Evolutionary conservation across 1,139 yeast genomes (phyloP).

Genomic region (Diutina ranongensis): DNA sequence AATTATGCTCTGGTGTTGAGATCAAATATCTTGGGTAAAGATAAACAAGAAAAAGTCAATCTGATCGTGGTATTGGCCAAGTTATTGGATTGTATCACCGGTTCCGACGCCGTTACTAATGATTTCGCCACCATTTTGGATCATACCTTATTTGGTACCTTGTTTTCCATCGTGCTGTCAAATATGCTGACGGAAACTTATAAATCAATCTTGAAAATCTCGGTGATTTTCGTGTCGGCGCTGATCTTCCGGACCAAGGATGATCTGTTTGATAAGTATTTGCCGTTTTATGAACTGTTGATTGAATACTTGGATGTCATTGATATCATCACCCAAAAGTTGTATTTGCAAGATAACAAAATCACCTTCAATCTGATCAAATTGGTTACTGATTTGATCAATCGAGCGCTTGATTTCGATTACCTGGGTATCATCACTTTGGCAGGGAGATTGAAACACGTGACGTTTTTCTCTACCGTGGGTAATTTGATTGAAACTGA

Average conservation of each 20-base stretch:
- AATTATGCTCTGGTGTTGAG: slow-evolving; percentile 26
- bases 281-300: slow-evolving; percentile 3
- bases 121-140: slow-evolving; percentile 31
- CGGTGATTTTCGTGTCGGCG: slow-evolving; percentile 34
- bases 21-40: slow-evolving; percentile 31
- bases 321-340: slow-evolving; percentile 29
- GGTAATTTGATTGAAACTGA: slow-evolving; percentile 31
- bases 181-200: slow-evolving; percentile 40
- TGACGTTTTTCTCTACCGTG: slow-evolving; percentile 30
- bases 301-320: slow-evolving; percentile 24
- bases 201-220: slow-evolving; percentile 36
- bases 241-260: slow-evolving; percentile 19
- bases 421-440: slow-evolving; percentile 31
- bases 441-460: slow-evolving; percentile 34
- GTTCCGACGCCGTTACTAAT: slow-evolving; percentile 28
- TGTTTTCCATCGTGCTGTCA: slow-evolving; percentile 32
- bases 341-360: slow-evolving; percentile 33
- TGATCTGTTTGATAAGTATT: slow-evolving; percentile 10
- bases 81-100: slow-evolving; percentile 31
- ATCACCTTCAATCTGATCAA: slow-evolving; percentile 33
- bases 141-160: slow-evolving; percentile 26
- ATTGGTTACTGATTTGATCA: slow-evolving; percentile 35
- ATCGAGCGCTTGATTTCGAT: slow-evolving; percentile 28
- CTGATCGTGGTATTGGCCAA: slow-evolving; percentile 44
- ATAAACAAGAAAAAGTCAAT: slow-evolving; percentile 42